A percentile compares a stretch with the other conserved stretches of the same genome.
These are phyloP conservation scores for Ophiosphaerella narmari DNA, from an alignment of 2,329 filamentous ascomycete species.

Conservation along the genomic window DNA sequence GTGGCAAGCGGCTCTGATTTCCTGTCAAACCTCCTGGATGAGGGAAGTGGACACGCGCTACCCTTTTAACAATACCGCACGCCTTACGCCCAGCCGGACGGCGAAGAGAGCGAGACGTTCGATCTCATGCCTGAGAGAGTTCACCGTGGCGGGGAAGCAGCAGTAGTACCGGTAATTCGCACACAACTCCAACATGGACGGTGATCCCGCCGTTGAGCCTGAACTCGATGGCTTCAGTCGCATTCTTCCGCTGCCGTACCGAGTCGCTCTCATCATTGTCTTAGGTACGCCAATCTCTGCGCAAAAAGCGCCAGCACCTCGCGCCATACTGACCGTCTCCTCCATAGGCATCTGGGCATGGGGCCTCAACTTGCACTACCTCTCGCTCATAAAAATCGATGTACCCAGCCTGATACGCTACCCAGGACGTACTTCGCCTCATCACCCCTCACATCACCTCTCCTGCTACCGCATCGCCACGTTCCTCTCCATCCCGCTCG, in stretches of 20 bases:
- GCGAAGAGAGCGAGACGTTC: conserved; percentile 5
- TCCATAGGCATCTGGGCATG: conserved; percentile 86
- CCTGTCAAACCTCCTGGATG: conserved; percentile 17
- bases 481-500: conserved; percentile 73
- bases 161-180: conserved; percentile 19
- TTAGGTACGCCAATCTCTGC: conserved; percentile 63
- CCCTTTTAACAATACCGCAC: conserved; percentile 11
- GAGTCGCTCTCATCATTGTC: conserved; percentile 83
- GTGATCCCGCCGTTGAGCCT: conserved; percentile 70
- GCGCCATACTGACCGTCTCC: background rate
- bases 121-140: conserved; percentile 22
- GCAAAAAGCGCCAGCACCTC: no score
- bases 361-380: conserved; percentile 88
- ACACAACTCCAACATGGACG: conserved; percentile 62
- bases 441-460: conserved; percentile 74
- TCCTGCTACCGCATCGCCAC: conserved; percentile 86
- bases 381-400: conserved; percentile 80
- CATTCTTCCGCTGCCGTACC: conserved; percentile 85
- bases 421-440: conserved; percentile 70
- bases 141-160: conserved; percentile 26
- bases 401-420: conserved; percentile 87
- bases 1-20: conserved; percentile 14
- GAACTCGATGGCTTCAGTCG: conserved; percentile 83
- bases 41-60: conserved; percentile 41
- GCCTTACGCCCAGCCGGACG: conserved; percentile 19